These are phyloP conservation scores for Fusarium protoensiforme DNA, from an alignment of 2,329 filamentous ascomycete species.

Conservation along the genomic window DNA sequence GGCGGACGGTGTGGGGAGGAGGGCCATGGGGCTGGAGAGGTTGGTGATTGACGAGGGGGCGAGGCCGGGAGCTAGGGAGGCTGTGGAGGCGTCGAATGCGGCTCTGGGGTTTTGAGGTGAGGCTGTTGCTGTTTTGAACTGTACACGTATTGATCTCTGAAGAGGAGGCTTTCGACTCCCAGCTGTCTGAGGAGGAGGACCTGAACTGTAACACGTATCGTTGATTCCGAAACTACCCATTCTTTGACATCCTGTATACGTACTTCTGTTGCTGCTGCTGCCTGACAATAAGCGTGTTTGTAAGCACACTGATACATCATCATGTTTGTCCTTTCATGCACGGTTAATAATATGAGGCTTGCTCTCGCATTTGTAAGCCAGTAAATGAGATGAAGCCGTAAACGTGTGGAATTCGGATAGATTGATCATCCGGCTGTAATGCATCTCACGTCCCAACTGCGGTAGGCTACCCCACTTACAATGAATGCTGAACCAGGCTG, in stretches of 20 bases:
- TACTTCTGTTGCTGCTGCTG: not conserved
- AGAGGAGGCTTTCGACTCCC: no score
- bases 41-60: constrained; percentile 26
- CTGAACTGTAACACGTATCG: not conserved
- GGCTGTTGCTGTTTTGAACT: not conserved
- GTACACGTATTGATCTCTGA: not conserved
- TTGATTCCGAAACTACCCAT: not conserved
- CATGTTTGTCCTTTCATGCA: not conserved
- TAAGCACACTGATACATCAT: not conserved
- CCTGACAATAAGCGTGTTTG: not conserved
- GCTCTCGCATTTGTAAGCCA: not conserved
- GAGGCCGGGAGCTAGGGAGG: constrained; percentile 49
- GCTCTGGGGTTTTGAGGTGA: constrained; percentile 54
- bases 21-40: constrained; percentile 56
- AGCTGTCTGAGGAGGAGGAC: not conserved
- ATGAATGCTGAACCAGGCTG: not conserved
- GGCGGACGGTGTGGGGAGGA: constrained; percentile 48
- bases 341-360: not conserved
- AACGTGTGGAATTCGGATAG: not conserved
- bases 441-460: not conserved
- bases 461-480: not conserved
- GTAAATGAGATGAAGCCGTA: not conserved
- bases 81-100: constrained; percentile 55
- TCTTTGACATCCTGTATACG: not conserved
- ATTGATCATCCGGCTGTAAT: not conserved